phyloP scores from a whole-genome alignment of 2,329 filamentous ascomycete species.

The Cladosporium sp. region DNA sequence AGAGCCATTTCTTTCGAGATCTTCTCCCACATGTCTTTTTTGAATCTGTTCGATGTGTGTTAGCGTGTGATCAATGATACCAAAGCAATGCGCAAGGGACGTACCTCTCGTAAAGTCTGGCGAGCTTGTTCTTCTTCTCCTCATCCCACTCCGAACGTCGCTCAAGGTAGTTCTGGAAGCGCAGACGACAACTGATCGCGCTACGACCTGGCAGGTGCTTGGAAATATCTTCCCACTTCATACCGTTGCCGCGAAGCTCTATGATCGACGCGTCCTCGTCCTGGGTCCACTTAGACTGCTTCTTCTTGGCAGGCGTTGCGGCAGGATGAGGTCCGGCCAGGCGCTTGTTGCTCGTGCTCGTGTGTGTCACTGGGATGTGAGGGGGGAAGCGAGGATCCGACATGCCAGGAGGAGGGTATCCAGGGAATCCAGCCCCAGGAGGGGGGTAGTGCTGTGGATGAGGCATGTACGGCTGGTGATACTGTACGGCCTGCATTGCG shows the following conservation, averaged over 20 bases:
- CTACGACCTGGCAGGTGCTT: constrained; percentile 85
- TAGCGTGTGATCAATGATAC: constrained; percentile 2
- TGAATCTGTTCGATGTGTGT: constrained; percentile 64
- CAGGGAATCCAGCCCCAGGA: neutral
- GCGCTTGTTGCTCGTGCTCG: constrained; percentile 36
- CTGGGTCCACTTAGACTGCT: constrained; percentile 93
- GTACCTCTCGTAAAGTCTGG: constrained; percentile 90
- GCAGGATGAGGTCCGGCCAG: constrained; percentile 43
- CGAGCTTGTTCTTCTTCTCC: constrained; percentile 94
- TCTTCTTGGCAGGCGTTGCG: constrained; percentile 78
- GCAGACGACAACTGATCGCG: constrained; percentile 87
- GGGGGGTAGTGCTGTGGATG: constrained; percentile 21
- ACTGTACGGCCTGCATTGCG: constrained; percentile 23
- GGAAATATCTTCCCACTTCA: constrained; percentile 99
- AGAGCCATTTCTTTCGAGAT: constrained; percentile 92
- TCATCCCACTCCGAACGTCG: constrained; percentile 93
- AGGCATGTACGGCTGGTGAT: constrained; percentile 24
- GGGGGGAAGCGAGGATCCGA: constrained; percentile 17
- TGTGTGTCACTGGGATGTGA: constrained; percentile 33
- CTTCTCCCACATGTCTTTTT: constrained; percentile 96
- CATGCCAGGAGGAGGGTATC: constrained; percentile 8
- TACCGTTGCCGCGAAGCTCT: constrained; percentile 79
- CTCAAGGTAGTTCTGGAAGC: constrained; percentile 97
- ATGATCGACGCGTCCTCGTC: constrained; percentile 95
- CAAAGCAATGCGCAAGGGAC: constrained; percentile 26